These are phyloP conservation scores for Asparagopsis taxiformis DNA, from an alignment of 31 red algal species.

Conservation along the genomic window DNA sequence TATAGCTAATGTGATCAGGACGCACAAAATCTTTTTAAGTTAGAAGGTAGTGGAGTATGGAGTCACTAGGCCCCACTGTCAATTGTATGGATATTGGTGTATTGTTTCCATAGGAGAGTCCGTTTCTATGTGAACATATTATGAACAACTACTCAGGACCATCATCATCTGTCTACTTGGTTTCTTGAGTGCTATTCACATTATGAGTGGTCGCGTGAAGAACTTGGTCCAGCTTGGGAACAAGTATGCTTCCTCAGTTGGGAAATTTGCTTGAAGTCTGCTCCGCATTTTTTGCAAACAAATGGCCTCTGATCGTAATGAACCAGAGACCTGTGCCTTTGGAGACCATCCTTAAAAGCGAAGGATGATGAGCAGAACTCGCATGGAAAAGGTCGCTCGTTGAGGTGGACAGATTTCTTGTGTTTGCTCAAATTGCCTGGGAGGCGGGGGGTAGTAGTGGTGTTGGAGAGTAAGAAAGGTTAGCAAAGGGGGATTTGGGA, in stretches of 20 bases:
- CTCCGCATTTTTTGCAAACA: slow-evolving; percentile 31
- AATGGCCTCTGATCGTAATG: slow-evolving; percentile 50
- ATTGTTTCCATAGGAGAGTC: no score
- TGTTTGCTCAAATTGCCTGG: slow-evolving; percentile 57
- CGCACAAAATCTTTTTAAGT: no score
- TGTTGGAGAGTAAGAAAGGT: neutral
- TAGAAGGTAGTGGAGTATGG: no score
- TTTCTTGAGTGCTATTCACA: neutral
- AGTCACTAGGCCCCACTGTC: no score
- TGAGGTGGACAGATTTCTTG: slow-evolving; percentile 63
- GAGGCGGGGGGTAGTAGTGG: neutral
- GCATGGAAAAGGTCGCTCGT: slow-evolving; percentile 41
- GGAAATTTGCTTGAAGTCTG: slow-evolving; percentile 60
- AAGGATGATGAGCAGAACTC: slow-evolving; percentile 49
- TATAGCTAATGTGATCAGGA: no score
- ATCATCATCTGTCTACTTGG: no score
- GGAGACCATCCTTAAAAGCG: slow-evolving; percentile 67
- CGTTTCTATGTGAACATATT: no score
- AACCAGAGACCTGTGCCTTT: slow-evolving; percentile 49
- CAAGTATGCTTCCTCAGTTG: slow-evolving; percentile 59
- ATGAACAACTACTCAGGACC: no score
- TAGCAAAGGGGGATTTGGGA: neutral
- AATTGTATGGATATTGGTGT: no score
- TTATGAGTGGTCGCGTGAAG: slow-evolving; percentile 3
- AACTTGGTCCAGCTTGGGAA: neutral